Percentiles rank a stretch among this genome's conserved stretches.
phyloP scores from a whole-genome alignment of 768 basidiomycete species.

The Boletus rubropictus region DNA sequence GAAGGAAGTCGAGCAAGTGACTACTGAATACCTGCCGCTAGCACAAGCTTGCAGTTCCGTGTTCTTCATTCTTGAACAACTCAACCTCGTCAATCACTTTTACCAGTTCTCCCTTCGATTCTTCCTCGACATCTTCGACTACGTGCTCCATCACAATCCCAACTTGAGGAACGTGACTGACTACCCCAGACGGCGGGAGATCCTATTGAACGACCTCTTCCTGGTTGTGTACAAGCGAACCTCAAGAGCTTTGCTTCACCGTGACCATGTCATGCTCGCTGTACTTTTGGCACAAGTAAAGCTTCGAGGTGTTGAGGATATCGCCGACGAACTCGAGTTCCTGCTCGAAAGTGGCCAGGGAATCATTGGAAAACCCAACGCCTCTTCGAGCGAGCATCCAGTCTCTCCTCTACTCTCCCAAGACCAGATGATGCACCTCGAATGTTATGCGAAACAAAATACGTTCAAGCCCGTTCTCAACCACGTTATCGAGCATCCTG shows the following conservation, averaged over 20 bases:
- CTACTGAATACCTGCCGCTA: conserved; percentile 87
- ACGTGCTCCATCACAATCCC: conserved; percentile 87
- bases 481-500: conserved; percentile 55
- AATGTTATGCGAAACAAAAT: conserved; percentile 62
- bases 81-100: conserved; percentile 92
- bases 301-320: conserved; percentile 72
- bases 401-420: conserved; percentile 48
- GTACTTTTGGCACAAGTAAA: conserved; percentile 88
- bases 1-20: conserved; percentile 94
- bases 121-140: conserved; percentile 99
- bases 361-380: conserved; percentile 35
- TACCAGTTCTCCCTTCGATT: conserved; percentile 97
- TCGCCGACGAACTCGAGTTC: conserved; percentile 82
- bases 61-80: conserved; percentile 94
- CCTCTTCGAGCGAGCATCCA: conserved; percentile 33
- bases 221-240: conserved; percentile 82
- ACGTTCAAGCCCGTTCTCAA: conserved; percentile 73
- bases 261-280: conserved; percentile 87
- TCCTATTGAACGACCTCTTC: conserved; percentile 86
- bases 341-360: conserved; percentile 84
- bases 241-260: conserved; percentile 82
- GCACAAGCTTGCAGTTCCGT: conserved; percentile 95
- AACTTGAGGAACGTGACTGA: conserved; percentile 78
- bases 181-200: conserved; percentile 63
- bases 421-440: conserved; percentile 66